These are phyloP conservation scores for Camelina sativa DNA, from an alignment of 345 rosid species.

Conservation along the genomic window DNA sequence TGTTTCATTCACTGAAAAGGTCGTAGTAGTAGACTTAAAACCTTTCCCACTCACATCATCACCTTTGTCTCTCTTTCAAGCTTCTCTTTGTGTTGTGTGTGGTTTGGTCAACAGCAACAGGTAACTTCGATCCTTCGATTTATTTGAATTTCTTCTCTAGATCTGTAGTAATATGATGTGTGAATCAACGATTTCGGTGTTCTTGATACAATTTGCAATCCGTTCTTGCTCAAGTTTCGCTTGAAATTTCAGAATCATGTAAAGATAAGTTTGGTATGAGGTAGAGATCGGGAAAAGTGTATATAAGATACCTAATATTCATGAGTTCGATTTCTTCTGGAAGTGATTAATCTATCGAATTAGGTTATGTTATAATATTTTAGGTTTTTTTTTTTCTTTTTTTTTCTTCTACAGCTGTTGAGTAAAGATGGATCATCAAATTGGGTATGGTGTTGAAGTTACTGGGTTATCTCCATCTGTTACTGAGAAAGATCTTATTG, in stretches of 20 bases:
- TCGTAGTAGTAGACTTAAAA: not conserved
- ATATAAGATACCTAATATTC: no score
- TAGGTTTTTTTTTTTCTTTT: not conserved
- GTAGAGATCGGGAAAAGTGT: not conserved
- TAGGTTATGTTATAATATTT: not conserved
- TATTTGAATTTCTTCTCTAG: not conserved
- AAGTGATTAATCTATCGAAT: not conserved
- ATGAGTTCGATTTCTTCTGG: conserved; percentile 2
- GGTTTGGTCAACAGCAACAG: conserved; percentile 3
- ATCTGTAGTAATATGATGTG: conserved; percentile 5
- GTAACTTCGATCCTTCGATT: conserved; percentile 27
- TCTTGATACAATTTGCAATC: conserved; percentile 1
- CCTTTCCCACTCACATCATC: conserved; percentile 18
- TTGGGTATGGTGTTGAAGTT: conserved; percentile 63
- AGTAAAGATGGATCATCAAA: conserved; percentile 54
- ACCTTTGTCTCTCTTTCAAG: conserved; percentile 25
- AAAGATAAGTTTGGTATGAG: not conserved
- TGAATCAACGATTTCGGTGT: conserved; percentile 7
- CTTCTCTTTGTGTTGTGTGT: not conserved
- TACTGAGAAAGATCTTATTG: conserved; percentile 65
- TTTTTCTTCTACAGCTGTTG: not conserved
- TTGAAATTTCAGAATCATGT: conserved; percentile 1
- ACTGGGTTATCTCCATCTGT: conserved; percentile 72
- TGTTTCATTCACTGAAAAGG: conserved; percentile 9
- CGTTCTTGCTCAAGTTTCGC: not conserved